These are phyloP conservation scores for Aspergillus sp. DNA, from an alignment of 2,329 filamentous ascomycete genomes.

Conservation along the genomic window DNA sequence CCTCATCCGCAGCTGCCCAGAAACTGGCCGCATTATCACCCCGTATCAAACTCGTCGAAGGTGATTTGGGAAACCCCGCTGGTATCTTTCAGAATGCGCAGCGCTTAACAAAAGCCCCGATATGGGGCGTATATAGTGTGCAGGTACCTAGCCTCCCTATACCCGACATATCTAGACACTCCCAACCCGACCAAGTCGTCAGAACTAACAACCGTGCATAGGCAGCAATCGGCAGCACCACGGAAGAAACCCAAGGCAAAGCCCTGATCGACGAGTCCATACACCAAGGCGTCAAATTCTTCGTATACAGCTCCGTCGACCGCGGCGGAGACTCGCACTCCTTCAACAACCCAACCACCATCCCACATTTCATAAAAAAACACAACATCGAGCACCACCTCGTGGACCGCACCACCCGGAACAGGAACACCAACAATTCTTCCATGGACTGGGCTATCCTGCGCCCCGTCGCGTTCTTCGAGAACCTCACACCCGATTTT, in stretches of 20 bases:
- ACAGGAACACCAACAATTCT: constrained; percentile 30
- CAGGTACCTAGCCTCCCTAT: too few relatives aligned
- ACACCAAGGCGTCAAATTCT: constrained; percentile 56
- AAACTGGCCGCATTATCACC: constrained; percentile 46
- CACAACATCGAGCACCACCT: constrained; percentile 63
- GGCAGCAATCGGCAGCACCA: too few relatives aligned
- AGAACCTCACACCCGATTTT: constrained; percentile 53
- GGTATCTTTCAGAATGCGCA: constrained; percentile 53
- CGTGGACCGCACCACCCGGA: constrained; percentile 34
- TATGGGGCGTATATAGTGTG: constrained; percentile 65
- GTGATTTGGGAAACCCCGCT: constrained; percentile 54
- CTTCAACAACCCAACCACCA: constrained; percentile 53
- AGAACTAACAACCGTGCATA: too few relatives aligned
- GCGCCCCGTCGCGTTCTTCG: constrained; percentile 63
- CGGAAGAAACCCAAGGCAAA: constrained; percentile 48
- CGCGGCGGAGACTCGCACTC: constrained; percentile 56
- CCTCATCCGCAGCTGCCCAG: constrained; percentile 39
- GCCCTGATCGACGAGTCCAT: constrained; percentile 58
- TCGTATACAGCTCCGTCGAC: constrained; percentile 66
- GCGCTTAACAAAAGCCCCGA: constrained; percentile 33
- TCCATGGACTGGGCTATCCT: constrained; percentile 62
- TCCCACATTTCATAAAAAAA: constrained; percentile 65
- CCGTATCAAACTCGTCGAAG: constrained; percentile 57
- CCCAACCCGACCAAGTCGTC: too few relatives aligned
- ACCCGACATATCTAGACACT: too few relatives aligned